Conservation (phyloP, 1,284 basidiomycete species). For the Cryptococcus sp. region DNA sequence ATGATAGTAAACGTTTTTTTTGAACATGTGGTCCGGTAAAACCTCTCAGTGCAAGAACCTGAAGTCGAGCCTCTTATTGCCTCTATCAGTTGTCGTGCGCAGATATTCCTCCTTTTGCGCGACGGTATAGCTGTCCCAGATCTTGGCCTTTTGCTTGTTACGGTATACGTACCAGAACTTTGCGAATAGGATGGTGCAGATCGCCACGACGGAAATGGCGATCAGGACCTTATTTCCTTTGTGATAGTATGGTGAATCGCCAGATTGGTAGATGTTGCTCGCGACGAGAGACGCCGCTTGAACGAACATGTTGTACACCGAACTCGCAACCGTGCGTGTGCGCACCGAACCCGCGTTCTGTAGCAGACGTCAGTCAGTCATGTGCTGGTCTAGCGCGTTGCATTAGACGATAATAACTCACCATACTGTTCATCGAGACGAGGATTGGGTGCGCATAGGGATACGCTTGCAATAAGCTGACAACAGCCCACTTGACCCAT, state of each 20-base stretch:
- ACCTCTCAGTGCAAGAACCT: slow-evolving; percentile 9
- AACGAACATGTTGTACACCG: slow-evolving; percentile 46
- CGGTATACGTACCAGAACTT: slow-evolving; percentile 30
- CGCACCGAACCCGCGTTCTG: slow-evolving; percentile 42
- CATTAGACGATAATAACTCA: too few relatives aligned
- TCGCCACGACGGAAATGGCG: slow-evolving; percentile 27
- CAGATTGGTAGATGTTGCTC: slow-evolving; percentile 40
- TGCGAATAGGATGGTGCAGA: slow-evolving; percentile 26
- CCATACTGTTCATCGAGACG: slow-evolving; percentile 32
- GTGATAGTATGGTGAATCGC: slow-evolving; percentile 40
- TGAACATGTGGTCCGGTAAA: too few relatives aligned
- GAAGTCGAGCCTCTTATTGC: slow-evolving; percentile 28
- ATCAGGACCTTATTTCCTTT: slow-evolving; percentile 40
- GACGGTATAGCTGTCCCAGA: slow-evolving; percentile 35
- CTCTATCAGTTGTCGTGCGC: slow-evolving; percentile 30
- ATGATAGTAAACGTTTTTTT: too few relatives aligned
- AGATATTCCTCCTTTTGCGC: slow-evolving; percentile 30
- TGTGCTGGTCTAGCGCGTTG: too few relatives aligned
- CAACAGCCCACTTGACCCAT: slow-evolving; percentile 29
- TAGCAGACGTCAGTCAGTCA: background rate
- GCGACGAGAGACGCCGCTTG: slow-evolving; percentile 36
- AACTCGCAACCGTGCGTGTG: slow-evolving; percentile 41
- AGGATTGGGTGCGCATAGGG: slow-evolving; percentile 36
- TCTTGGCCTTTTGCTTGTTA: slow-evolving; percentile 29
- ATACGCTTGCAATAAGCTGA: slow-evolving; percentile 25